These are phyloP conservation scores for Leucoagaricus sp. DNA, from an alignment of 1,284 basidiomycete species.

Conservation along the genomic window DNA sequence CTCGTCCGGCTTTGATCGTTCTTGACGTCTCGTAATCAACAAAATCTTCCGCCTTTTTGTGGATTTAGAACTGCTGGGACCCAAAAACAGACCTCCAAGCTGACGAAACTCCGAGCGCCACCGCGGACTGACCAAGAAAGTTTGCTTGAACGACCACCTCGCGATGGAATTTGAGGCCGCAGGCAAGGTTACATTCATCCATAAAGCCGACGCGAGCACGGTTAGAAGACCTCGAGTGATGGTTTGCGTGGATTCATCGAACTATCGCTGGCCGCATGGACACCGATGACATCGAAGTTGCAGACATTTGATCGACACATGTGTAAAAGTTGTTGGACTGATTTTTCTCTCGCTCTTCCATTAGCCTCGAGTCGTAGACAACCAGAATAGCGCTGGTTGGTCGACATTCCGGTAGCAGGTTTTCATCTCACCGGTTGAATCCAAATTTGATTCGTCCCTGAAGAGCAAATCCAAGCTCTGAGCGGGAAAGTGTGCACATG, in stretches of 20 bases:
- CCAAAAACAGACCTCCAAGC: not conserved
- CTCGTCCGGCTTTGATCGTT: not conserved
- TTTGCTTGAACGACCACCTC: not conserved
- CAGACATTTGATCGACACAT: constrained; percentile 5
- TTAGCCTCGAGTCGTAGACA: not conserved
- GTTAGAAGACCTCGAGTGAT: not conserved
- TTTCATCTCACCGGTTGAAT: not conserved
- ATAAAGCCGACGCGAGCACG: not conserved
- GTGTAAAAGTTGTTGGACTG: not conserved
- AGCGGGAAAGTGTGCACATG: not conserved
- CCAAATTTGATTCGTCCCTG: not conserved
- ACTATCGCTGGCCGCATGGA: not conserved
- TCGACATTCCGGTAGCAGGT: not conserved
- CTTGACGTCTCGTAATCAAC: constrained; percentile 4
- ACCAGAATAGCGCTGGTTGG: not conserved
- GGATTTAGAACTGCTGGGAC: constrained; percentile 1
- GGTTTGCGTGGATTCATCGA: not conserved
- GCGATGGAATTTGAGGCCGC: not conserved
- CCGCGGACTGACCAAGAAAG: constrained; percentile 2
- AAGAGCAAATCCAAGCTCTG: not conserved
- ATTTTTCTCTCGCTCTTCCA: not conserved
- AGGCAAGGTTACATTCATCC: not conserved
- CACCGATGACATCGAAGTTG: not conserved
- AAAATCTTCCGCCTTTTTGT: not conserved
- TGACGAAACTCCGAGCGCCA: constrained; percentile 1